A percentile compares a stretch with the other conserved stretches of the same genome.
Conservation (phyloP, 306 rosid genomes). For the Morella rubra region DNA sequence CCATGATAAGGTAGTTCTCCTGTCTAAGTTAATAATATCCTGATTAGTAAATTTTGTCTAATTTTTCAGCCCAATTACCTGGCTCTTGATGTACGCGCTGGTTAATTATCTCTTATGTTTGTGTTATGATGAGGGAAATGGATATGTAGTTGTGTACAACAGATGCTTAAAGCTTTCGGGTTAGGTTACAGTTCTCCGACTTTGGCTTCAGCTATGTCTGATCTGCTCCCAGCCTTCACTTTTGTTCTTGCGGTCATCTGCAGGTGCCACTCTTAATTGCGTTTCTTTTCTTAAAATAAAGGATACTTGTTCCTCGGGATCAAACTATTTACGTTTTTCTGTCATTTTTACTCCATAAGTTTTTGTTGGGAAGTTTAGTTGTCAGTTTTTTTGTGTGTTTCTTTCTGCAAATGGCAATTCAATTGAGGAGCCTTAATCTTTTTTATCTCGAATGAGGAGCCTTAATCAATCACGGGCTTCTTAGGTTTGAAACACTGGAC, state of each 20-base stretch:
- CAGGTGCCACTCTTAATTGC: background rate
- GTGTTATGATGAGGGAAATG: too few relatives aligned
- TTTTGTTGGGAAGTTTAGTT: too few relatives aligned
- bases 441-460: too few relatives aligned
- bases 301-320: too few relatives aligned
- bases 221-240: conserved; percentile 23
- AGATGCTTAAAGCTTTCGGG: conserved; percentile 16
- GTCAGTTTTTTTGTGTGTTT: background rate
- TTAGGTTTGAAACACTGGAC: conserved; percentile 21
- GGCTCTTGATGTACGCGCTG: background rate
- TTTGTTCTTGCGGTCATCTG: conserved; percentile 19
- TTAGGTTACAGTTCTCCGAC: conserved; percentile 26
- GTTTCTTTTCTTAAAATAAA: background rate
- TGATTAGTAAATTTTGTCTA: background rate
- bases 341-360: too few relatives aligned
- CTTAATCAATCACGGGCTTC: background rate
- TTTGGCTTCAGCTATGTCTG: conserved; percentile 20
- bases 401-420: background rate
- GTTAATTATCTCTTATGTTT: background rate
- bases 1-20: background rate
- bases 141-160: background rate
- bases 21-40: background rate
- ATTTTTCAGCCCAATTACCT: background rate
- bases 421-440: background rate
- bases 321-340: too few relatives aligned